Base-by-base conservation (phyloP, 305 asterid species). In the Fraxinus sp. region DNA sequence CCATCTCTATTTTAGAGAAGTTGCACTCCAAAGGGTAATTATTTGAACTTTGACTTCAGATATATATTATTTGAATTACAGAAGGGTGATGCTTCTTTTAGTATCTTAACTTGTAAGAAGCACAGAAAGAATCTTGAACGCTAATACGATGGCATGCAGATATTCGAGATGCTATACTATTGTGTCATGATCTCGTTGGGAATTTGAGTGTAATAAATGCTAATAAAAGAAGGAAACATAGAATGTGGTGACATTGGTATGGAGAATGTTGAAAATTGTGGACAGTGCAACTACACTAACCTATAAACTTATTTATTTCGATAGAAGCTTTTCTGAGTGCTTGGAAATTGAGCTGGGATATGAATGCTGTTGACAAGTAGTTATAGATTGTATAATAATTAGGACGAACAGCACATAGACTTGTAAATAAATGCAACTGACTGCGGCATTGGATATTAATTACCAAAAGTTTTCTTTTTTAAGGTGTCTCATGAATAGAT, bases 1-100 rank as follows among this genome's bases (percentile, higher is more conserved):
- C 97, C 16, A 90, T 93, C 86, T 93, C 95, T 84, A 93, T 93
- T 89, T 85, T 93, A 83, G 94, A 93, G 89, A 89, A 93, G 90
- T 81, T 93, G 88, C 98, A 93, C 81, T 90, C 91, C 3, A 91
- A 86, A 88, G 98, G 98, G 98, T 93, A 89, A 86, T 81, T 77
- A 18, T 28, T 83, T 77, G 59, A 52, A 66, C 84, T 37, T 43
- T 37, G 66, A 66, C 66, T 82, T 75, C 52, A 20, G 59, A 59
- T 22, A 18, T 75, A 77, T 28, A 39, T 26, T 64, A 24, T 59
- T 35, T 62, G 22, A 57, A 62, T 68, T 13, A 10, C 36, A 28
- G 18, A 66, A 66, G 74, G 35, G 74, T 26, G 35, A 66, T 66
- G 36, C 33, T 66, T 66, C 36, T 66, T 7, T 26, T 22, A 66